phyloP scores from a whole-genome alignment of 257 asterid species.

The Rhazya stricta region DNA sequence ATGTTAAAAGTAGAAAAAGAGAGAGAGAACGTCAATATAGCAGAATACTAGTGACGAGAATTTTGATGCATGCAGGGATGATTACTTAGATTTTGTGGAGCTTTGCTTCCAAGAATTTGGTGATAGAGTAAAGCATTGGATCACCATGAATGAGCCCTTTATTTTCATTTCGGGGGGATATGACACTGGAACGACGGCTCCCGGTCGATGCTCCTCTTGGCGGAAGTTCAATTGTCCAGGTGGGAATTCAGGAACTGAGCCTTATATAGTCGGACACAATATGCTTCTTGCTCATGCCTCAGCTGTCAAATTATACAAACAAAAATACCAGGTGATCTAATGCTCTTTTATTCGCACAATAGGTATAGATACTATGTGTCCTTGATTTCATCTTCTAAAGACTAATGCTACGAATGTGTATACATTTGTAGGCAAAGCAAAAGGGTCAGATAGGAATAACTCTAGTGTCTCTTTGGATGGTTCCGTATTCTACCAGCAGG shows the following conservation, averaged over 20 bases:
- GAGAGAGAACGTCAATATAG: too few relatives aligned
- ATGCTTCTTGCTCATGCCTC: constrained; percentile 16
- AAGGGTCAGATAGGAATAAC: constrained; percentile 28
- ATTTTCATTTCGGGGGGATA: constrained; percentile 8
- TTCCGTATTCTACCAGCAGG: constrained; percentile 12
- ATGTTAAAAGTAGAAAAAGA: too few relatives aligned
- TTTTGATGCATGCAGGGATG: constrained; percentile 3
- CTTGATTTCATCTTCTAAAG: too few relatives aligned
- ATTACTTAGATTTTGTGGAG: constrained; percentile 16
- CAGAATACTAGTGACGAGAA: too few relatives aligned
- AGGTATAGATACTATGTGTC: too few relatives aligned
- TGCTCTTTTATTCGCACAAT: neutral
- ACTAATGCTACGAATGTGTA: neutral
- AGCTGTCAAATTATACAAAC: constrained; percentile 10
- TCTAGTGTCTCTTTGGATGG: constrained; percentile 21
- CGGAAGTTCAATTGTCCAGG: neutral
- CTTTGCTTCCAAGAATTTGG: constrained; percentile 22
- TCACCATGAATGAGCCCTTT: constrained; percentile 16
- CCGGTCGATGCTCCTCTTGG: constrained; percentile 20
- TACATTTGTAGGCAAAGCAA: constrained; percentile 12
- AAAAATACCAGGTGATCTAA: constrained; percentile 15
- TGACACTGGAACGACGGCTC: constrained; percentile 1
- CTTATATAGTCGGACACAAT: constrained; percentile 17
- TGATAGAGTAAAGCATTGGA: constrained; percentile 21
- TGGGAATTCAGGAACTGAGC: constrained; percentile 20